phyloP scores from a whole-genome alignment of 78 protist genomes.

The Acrasis kona region DNA sequence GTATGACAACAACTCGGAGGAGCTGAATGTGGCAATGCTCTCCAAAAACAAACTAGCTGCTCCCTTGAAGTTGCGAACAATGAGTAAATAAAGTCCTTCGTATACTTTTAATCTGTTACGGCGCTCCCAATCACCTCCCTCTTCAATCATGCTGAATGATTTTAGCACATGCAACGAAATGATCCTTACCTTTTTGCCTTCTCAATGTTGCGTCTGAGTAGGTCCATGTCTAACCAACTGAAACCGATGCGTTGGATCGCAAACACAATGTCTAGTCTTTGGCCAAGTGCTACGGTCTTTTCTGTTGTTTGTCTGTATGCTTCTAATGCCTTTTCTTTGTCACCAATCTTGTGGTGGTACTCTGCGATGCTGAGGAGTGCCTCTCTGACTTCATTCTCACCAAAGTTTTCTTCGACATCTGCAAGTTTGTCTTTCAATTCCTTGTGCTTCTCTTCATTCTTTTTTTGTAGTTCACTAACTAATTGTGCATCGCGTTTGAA shows the following conservation, averaged over 20 bases:
- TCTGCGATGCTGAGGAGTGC: conserved; percentile 61
- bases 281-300: conserved; percentile 87
- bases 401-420: conserved; percentile 80
- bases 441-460: conserved; percentile 11
- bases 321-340: conserved; percentile 58
- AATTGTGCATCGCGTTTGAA: not conserved
- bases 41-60: conserved; percentile 71
- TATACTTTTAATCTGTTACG: conserved; percentile 91
- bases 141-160: conserved; percentile 27
- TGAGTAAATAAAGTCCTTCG: conserved; percentile 62
- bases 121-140: conserved; percentile 98
- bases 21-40: conserved; percentile 78
- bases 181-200: conserved; percentile 39
- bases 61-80: conserved; percentile 65
- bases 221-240: conserved; percentile 62
- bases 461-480: not conserved
- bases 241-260: conserved; percentile 70
- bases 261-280: conserved; percentile 75
- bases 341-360: conserved; percentile 68
- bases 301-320: conserved; percentile 36
- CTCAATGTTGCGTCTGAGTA: conserved; percentile 48
- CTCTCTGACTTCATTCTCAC: conserved; percentile 92
- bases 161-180: not conserved
- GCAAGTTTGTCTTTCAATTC: conserved; percentile 48
- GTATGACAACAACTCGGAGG: conserved; percentile 61